Conservation (phyloP, 2,329 filamentous ascomycete genomes). For the Kalmusia sp. region DNA sequence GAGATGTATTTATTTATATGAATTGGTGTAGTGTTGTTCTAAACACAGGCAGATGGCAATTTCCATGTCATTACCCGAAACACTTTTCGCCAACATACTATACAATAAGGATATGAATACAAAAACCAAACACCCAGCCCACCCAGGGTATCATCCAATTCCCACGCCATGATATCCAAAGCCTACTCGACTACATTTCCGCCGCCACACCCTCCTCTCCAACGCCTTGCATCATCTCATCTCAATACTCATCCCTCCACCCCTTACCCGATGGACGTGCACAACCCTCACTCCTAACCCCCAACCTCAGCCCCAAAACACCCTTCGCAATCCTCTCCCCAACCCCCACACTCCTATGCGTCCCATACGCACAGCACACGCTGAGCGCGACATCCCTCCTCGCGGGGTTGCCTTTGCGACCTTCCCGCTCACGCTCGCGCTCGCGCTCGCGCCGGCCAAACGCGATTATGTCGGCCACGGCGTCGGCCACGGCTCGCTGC, state of each 20-base stretch:
- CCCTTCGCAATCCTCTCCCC: slow-evolving; percentile 35
- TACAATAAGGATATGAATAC: neutral
- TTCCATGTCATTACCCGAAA: too few species aligned
- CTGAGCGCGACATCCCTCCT: slow-evolving; percentile 22
- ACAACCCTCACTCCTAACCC: slow-evolving; percentile 30
- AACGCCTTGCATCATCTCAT: too few species aligned
- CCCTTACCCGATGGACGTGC: slow-evolving; percentile 37
- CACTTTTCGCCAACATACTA: too few species aligned
- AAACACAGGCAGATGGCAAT: too few species aligned
- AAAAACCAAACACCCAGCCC: too few species aligned
- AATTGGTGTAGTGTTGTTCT: too few species aligned
- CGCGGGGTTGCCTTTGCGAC: neutral
- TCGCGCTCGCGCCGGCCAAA: slow-evolving; percentile 12
- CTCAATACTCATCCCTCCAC: slow-evolving; percentile 19
- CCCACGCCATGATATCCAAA: too few species aligned
- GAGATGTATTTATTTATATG: too few species aligned
- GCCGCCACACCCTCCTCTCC: neutral
- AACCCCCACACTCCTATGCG: slow-evolving; percentile 41
- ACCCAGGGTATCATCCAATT: neutral
- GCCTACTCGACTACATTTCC: too few species aligned
- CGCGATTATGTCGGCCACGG: slow-evolving; percentile 18
- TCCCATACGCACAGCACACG: slow-evolving; percentile 35
- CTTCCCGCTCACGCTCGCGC: neutral
- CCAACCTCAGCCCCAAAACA: slow-evolving; percentile 21
- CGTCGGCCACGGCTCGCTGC: slow-evolving; percentile 16